These are phyloP conservation scores for Crucihimalaya himalaica DNA, from an alignment of 345 rosid genomes.

Conservation along the genomic window DNA sequence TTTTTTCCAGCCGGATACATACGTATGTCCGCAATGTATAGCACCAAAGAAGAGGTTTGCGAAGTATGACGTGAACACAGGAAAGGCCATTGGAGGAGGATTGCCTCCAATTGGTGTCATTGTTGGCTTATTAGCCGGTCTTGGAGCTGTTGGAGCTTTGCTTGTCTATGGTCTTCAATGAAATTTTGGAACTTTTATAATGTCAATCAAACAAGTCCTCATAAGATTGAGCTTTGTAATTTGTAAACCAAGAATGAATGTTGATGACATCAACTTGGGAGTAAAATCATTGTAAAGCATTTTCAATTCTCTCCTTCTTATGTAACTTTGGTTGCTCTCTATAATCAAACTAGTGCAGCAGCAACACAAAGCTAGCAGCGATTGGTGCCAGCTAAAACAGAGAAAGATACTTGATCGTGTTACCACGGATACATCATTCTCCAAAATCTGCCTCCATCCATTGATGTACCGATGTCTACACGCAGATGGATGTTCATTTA, in stretches of 20 bases:
- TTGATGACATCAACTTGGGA: neutral
- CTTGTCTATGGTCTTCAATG: conserved; percentile 91
- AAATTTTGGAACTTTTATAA: neutral
- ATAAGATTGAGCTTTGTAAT: conserved; percentile 10
- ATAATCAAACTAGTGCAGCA: neutral
- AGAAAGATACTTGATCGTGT: no score
- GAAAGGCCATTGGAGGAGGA: conserved; percentile 89
- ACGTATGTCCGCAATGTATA: conserved; percentile 83
- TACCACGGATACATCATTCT: neutral
- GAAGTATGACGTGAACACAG: conserved; percentile 74
- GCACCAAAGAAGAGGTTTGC: conserved; percentile 97
- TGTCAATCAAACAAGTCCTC: neutral
- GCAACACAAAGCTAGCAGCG: neutral
- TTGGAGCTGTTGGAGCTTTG: conserved; percentile 86
- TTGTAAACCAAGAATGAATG: conserved; percentile 23
- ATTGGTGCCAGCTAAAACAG: neutral
- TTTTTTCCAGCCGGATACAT: conserved; percentile 69
- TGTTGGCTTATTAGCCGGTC: conserved; percentile 73
- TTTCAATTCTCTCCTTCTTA: neutral
- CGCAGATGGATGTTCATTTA: conserved; percentile 99
- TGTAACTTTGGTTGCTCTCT: neutral
- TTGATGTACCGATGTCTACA: conserved; percentile 82
- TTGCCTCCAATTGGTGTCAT: conserved; percentile 89
- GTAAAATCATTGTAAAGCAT: neutral
- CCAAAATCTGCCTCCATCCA: neutral